These are phyloP conservation scores for Phytomonas francai DNA, from an alignment of 208 protist genomes.

Conservation along the genomic window DNA sequence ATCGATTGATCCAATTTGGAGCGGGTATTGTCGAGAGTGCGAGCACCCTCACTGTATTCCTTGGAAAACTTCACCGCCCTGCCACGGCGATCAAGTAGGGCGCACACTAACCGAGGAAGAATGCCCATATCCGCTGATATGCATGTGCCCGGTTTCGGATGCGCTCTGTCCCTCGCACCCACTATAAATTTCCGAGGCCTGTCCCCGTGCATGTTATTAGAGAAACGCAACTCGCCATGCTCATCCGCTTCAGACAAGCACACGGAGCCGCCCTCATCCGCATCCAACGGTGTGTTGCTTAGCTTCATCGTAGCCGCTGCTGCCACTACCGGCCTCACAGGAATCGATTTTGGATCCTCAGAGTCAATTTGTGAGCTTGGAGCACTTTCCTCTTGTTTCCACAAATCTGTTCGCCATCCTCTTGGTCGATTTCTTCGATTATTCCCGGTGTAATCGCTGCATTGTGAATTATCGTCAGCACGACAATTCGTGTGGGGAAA, in stretches of 20 bases:
- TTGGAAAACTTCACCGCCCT: conserved; percentile 32
- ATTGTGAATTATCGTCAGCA: not conserved
- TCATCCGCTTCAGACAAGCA: not conserved
- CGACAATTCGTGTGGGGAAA: not conserved
- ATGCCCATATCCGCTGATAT: conserved; percentile 51
- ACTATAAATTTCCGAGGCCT: not conserved
- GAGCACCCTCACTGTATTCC: conserved; percentile 9
- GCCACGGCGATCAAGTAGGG: conserved; percentile 64
- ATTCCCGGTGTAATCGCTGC: not conserved
- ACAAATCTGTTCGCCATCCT: not conserved
- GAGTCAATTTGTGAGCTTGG: not conserved
- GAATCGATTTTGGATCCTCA: not conserved
- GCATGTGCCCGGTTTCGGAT: not conserved
- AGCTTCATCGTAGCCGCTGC: not conserved
- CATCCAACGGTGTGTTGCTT: not conserved
- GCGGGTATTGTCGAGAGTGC: conserved; percentile 5
- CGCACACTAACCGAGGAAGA: conserved; percentile 65
- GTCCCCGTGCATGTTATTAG: not conserved
- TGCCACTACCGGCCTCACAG: not conserved
- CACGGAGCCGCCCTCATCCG: not conserved
- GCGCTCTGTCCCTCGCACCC: not conserved
- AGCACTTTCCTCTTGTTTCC: not conserved
- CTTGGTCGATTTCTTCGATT: not conserved
- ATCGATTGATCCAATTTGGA: not conserved
- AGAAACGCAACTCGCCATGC: not conserved